These are phyloP conservation scores for Puccinia sorghi DNA, from an alignment of 1,284 basidiomycete species.

Conservation along the genomic window DNA sequence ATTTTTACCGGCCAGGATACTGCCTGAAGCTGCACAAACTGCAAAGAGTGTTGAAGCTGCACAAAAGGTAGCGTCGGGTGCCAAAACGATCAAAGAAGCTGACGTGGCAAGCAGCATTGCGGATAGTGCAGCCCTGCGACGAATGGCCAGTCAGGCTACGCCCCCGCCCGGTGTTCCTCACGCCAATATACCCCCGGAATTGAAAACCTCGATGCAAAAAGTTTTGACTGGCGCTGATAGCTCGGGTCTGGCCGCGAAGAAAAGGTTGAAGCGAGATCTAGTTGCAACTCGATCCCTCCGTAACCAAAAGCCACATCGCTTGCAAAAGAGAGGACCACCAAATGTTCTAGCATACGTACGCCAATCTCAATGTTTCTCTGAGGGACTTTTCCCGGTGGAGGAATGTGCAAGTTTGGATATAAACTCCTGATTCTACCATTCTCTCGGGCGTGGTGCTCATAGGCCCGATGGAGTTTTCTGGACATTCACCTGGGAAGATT, in stretches of 20 bases:
- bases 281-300: neutral
- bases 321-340: constrained; percentile 32
- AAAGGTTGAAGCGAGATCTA: neutral
- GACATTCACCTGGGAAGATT: constrained; percentile 26
- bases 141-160: neutral
- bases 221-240: neutral
- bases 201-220: neutral
- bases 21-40: neutral
- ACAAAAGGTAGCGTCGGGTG: neutral
- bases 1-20: neutral
- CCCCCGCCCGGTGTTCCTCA: neutral
- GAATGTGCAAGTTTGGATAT: neutral
- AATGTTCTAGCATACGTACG: constrained; percentile 37
- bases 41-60: neutral
- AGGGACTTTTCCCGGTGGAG: too few relatives aligned
- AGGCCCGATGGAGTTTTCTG: constrained; percentile 30
- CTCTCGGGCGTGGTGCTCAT: neutral
- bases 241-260: neutral
- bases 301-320: neutral
- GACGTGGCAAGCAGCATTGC: neutral
- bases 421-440: too few relatives aligned
- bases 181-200: neutral
- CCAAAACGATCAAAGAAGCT: neutral
- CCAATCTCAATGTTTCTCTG: neutral
- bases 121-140: neutral